Base-by-base conservation (phyloP, 2,329 filamentous ascomycete species). In the Blastomyces percursus region DNA sequence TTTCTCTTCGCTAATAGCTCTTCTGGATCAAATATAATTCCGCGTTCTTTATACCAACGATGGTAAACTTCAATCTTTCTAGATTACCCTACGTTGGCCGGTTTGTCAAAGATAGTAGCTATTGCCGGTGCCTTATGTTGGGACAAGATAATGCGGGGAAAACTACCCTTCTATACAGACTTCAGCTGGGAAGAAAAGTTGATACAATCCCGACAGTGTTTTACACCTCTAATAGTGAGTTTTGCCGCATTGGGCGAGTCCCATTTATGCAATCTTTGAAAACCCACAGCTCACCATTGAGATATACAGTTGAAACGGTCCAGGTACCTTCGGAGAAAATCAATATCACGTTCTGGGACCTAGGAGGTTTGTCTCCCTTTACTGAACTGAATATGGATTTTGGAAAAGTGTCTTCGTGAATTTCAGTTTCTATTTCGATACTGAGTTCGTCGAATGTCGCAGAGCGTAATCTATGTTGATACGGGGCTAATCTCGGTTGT, bases 1-100 rank as follows among this genome's bases (percentile, higher is more conserved):
- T 8, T 19, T 54, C 3, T 19, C 24, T 32, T 19, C n/a, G 14
- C 16, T 54, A 12, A 51, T 11, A 21, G 2, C n/a, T 38, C 8
- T 11, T 38, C 35, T 38, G 35, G 35, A 38, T 51, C 48, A 50
- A 24, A 50, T 50, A 24, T n/a, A 12, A 24, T 24, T 21, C n/a
- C 1, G 5, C 11, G 14, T 32, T 30, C 30, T 30, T 50, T 7
- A 44, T 19, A 40, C 42, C 16, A 54, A 32, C 21, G 55, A 44
- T 46, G 40, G 76, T 65, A 75, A 75, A 64, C 11, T 58, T 42
- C 35, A 21, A 12, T 4, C 21, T 44, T 48, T 27, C 40, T 19
- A n/a, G 35, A 60, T 19, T 40, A 3, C n/a, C 50, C 48, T 61
- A 54, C n/a, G 8, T 40, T 27, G 30, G 19, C 4, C 40, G 35